Evolutionary conservation across 805 yeast species (phyloP).

Genomic region (Candida xiaguanensis): DNA sequence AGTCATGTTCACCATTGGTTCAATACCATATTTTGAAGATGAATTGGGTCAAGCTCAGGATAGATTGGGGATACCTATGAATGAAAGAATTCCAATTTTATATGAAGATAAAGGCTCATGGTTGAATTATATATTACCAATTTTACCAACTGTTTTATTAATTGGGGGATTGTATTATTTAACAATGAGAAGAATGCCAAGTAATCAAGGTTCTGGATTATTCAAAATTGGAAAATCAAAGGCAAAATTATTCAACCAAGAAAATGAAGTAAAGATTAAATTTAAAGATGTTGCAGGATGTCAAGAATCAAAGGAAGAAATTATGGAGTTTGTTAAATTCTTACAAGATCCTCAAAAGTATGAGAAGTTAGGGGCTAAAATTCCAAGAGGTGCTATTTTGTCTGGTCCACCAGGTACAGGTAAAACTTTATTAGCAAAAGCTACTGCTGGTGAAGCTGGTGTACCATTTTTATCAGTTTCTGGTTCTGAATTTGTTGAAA

Average conservation of each 20-base stretch:
- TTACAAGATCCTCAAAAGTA: constrained; percentile 81
- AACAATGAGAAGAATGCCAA: constrained; percentile 50
- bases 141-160: constrained; percentile 76
- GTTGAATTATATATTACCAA: constrained; percentile 59
- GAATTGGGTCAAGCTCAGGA: constrained; percentile 74
- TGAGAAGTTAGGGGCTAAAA: constrained; percentile 87
- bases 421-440: constrained; percentile 87
- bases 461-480: constrained; percentile 90
- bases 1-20: constrained; percentile 81
- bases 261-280: constrained; percentile 73
- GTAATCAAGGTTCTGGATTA: constrained; percentile 38
- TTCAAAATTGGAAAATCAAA: constrained; percentile 76
- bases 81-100: constrained; percentile 72
- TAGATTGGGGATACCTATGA: constrained; percentile 59
- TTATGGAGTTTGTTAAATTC: constrained; percentile 91
- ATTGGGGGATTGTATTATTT: constrained; percentile 77
- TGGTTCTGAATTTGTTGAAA: constrained; percentile 94
- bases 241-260: constrained; percentile 79
- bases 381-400: constrained; percentile 91
- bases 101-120: constrained; percentile 69
- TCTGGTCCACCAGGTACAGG: constrained; percentile 98
- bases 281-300: constrained; percentile 94
- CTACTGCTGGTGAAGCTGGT: constrained; percentile 96
- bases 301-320: constrained; percentile 91
- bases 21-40: constrained; percentile 80